A percentile compares a stretch with the other conserved stretches of the same genome.
Conservation (phyloP, 208 protist genomes). For the Wallacemonas sp. region DNA sequence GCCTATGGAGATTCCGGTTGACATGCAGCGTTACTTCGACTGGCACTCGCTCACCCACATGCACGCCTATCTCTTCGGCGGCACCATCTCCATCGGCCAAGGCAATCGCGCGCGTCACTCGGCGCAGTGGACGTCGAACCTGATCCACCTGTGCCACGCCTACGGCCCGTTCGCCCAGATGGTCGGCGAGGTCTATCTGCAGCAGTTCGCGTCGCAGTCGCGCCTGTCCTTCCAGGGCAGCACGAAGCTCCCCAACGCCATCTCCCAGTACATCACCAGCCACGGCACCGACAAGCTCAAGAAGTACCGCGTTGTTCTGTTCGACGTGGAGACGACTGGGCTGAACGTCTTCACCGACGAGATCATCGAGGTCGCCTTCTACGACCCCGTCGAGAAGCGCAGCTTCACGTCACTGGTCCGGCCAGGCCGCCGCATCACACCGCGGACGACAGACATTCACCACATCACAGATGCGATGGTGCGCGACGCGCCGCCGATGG, state of each 20-base stretch:
- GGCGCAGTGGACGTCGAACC: slow-evolving; percentile 65
- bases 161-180: slow-evolving; percentile 58
- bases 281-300: slow-evolving; percentile 27
- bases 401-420: slow-evolving; percentile 81
- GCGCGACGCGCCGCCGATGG: slow-evolving; percentile 50
- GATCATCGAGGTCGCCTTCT: slow-evolving; percentile 85
- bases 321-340: slow-evolving; percentile 89
- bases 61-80: slow-evolving; percentile 82
- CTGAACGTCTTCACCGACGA: slow-evolving; percentile 76
- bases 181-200: slow-evolving; percentile 62
- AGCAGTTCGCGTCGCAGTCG: slow-evolving; percentile 70
- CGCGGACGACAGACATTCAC: slow-evolving; percentile 71
- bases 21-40: slow-evolving; percentile 74
- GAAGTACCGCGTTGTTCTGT: slow-evolving; percentile 67
- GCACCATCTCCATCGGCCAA: slow-evolving; percentile 56
- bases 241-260: slow-evolving; percentile 34
- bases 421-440: slow-evolving; percentile 63
- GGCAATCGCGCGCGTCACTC: slow-evolving; percentile 12
- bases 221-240: slow-evolving; percentile 25
- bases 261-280: slow-evolving; percentile 37
- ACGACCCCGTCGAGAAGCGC: slow-evolving; percentile 76
- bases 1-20: slow-evolving; percentile 64
- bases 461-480: slow-evolving; percentile 85
- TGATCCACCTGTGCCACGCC: slow-evolving; percentile 74
- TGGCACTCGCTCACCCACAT: slow-evolving; percentile 72